Evolutionary conservation across 2,329 filamentous ascomycete species (phyloP), one percentile per base, ranked within the genome.

Genomic region (Colletotrichum spinosum): DNA sequence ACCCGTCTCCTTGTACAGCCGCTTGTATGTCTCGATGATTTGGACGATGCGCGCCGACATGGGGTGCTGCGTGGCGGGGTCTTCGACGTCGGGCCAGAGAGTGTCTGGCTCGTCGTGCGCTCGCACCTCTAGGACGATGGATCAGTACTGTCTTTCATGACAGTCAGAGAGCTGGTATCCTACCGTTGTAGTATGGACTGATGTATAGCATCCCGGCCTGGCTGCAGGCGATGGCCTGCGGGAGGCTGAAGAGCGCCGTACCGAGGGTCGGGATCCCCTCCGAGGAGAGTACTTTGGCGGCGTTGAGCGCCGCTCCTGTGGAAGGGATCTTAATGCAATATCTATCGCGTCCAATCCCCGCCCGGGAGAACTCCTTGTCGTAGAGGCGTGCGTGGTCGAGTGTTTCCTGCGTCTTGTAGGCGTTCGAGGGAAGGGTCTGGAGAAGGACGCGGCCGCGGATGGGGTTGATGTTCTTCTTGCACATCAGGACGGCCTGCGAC

Each of bases 251-350:
- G 2, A 84, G 69, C 0, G 82, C 77, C 0, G 83, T 85, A 0
- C 80, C 81, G 1, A 84, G 74, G 1, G 82, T 85, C 2, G 76
- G 74, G 51, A 84, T 83, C 4, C 81, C 81, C 64, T 83, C 81
- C 1, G 70, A 67, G 4, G 74, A 75, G 38, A 85, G 75, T 12
- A 77, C 73, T 52, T 77, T 79, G 35, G 79, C 80, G 0, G 81
- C 82, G 56, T 79, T 81, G 34, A 85, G 70, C 9, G 80, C 82
- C 0, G 82, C 77, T 0, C 82, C 82, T 0, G 82, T 84, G 34
- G 77, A 78, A 9, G 82, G 82, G 33, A 85, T 84, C 71, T 85
- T 85, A 76, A 85, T 84, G 69, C 79, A 82, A 69, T 80, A 84
- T 10, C 80, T 76, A 61, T 83, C 80, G 15, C 80, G 76, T 4